phyloP scores from a whole-genome alignment of 768 basidiomycete species.

The Leucosporidium scottii region DNA sequence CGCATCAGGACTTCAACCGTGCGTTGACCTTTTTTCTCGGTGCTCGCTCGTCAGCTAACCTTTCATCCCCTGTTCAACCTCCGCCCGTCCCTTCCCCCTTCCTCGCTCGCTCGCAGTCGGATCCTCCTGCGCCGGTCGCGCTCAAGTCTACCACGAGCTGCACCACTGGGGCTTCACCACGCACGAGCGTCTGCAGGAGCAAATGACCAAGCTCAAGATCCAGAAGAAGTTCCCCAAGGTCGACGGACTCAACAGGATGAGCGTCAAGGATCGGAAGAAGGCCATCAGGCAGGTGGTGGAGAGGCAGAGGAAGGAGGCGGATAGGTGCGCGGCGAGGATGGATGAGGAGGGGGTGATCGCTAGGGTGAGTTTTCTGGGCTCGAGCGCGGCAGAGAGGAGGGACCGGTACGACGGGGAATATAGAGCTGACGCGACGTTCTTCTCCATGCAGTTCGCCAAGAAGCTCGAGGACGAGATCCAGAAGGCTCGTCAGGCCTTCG shows the following conservation, averaged over 20 bases:
- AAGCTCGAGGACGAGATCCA: not conserved
- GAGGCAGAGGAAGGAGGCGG: not conserved
- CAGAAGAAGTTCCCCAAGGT: not conserved
- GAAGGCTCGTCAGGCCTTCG: not conserved
- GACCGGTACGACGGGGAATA: too few species aligned
- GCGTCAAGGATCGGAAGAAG: not conserved
- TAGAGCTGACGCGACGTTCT: not conserved
- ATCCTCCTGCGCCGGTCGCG: conserved; percentile 7
- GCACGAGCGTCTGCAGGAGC: not conserved
- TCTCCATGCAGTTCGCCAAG: not conserved
- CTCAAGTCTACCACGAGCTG: conserved; percentile 2
- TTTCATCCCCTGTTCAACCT: too few species aligned
- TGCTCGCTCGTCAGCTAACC: too few species aligned
- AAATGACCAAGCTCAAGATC: not conserved
- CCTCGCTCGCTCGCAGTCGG: conserved; percentile 5
- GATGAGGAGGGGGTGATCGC: not conserved
- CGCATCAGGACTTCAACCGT: too few species aligned
- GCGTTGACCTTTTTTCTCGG: too few species aligned
- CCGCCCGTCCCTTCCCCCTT: too few species aligned
- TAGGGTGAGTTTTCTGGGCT: not conserved
- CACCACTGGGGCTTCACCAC: conserved; percentile 10
- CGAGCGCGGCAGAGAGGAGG: too few species aligned
- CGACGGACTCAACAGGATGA: not conserved
- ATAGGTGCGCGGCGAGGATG: not conserved
- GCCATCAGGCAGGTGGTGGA: not conserved